phyloP scores from a whole-genome alignment of 768 basidiomycete species.

The Lentinula aciculospora region DNA sequence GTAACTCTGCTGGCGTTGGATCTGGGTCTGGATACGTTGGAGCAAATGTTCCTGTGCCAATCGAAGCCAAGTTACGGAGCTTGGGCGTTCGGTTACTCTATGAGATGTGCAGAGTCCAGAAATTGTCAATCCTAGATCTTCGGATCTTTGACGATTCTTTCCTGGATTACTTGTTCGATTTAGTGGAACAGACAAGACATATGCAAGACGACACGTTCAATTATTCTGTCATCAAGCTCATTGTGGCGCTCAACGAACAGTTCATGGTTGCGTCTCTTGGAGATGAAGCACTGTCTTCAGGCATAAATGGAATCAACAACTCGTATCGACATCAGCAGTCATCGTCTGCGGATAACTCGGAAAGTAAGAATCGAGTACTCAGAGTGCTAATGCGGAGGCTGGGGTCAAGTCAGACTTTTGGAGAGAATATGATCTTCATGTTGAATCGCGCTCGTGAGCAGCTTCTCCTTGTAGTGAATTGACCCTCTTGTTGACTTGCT shows the following conservation, averaged over 20 bases:
- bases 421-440: conserved; percentile 99
- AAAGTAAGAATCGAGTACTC: conserved; percentile 72
- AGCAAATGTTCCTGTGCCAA: conserved; percentile 52
- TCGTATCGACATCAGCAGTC: conserved; percentile 1
- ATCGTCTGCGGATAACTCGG: conserved; percentile 20
- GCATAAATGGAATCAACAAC: conserved; percentile 2
- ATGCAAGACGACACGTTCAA: conserved; percentile 91
- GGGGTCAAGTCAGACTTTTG: conserved; percentile 89
- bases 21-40: conserved; percentile 22
- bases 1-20: conserved; percentile 23
- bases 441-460: conserved; percentile 84
- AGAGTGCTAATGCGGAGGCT: conserved; percentile 79
- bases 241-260: conserved; percentile 94
- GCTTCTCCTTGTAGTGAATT: neutral
- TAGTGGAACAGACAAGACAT: conserved; percentile 88
- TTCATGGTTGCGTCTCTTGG: conserved; percentile 84
- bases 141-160: conserved; percentile 79
- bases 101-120: conserved; percentile 91
- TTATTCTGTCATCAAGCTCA: conserved; percentile 90
- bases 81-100: conserved; percentile 77
- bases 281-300: neutral
- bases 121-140: conserved; percentile 71
- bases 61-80: conserved; percentile 76
- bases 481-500: neutral
- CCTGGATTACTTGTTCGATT: conserved; percentile 85